Percentiles rank a stretch among this genome's conserved stretches.
Evolutionary conservation across 257 asterid genomes (phyloP).

Genomic region (Lycium barbarum): DNA sequence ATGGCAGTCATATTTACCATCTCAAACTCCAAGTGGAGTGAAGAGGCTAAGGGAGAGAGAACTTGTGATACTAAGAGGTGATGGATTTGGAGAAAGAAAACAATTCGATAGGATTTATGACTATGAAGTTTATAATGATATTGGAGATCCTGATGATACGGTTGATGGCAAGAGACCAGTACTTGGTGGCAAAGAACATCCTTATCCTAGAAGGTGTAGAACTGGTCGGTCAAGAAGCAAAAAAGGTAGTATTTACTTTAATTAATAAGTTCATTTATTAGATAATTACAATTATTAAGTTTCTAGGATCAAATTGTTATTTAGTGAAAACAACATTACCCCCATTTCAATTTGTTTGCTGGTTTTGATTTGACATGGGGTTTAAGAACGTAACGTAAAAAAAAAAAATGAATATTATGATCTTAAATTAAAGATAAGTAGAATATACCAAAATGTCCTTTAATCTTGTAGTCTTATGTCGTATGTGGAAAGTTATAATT

Average conservation of each 20-base stretch:
- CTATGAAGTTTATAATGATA: conserved; percentile 81
- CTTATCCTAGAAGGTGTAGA: conserved; percentile 81
- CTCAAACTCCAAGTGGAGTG: conserved; percentile 71
- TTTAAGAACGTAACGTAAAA: too few relatives aligned
- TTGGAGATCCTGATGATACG: conserved; percentile 63
- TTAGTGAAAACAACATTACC: too few relatives aligned
- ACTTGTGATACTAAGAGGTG: conserved; percentile 55
- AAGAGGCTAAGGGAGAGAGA: conserved; percentile 50
- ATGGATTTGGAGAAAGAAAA: conserved; percentile 66
- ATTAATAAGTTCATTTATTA: too few relatives aligned
- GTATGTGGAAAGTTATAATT: too few relatives aligned
- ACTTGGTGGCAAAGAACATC: conserved; percentile 63
- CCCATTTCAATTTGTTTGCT: too few relatives aligned
- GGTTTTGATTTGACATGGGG: too few relatives aligned
- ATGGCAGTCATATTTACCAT: conserved; percentile 73
- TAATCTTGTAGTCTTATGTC: too few relatives aligned
- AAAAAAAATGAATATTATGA: too few relatives aligned
- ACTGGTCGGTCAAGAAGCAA: conserved; percentile 63
- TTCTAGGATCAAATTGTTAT: too few relatives aligned
- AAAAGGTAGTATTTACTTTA: not conserved
- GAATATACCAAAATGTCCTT: too few relatives aligned
- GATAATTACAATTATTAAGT: too few relatives aligned
- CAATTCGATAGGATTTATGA: conserved; percentile 64
- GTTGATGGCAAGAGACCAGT: conserved; percentile 56
- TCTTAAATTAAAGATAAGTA: too few relatives aligned